Base-by-base conservation (phyloP, 352 stramenopile species). In the Phytophthora fragariae region DNA sequence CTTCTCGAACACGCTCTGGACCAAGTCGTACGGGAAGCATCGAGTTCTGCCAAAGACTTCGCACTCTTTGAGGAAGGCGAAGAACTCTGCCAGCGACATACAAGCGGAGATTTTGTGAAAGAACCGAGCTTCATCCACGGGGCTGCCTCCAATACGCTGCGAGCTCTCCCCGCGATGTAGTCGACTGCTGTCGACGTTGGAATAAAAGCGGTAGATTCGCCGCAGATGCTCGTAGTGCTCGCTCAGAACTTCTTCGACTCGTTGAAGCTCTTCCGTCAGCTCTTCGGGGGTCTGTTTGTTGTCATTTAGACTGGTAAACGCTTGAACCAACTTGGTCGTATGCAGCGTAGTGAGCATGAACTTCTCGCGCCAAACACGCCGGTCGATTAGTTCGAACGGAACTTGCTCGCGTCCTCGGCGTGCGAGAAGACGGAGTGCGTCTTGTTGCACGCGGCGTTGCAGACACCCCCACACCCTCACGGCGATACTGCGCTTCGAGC, bases 1-100 rank as follows among this genome's bases (percentile, higher is more conserved):
- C 50, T 86, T 80, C 52, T 88, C 83, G 41, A 92, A 88, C 1
- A 89, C 75, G 1, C 60, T 66, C 59, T 88, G 75, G 35, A 92
- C 72, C 12, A 88, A 90, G 19, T 76, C 78, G 72, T 92, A 91
- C 8, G 85, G 85, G 54, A 92, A 92, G 14, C 81, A 60, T 27
- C 65, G 72, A 37, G 74, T 57, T 10, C 75, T 79, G 9, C 85
- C 85, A 62, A 91, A 91, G n/a, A 90, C 75, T 29, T 81, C 76
- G 27, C 81, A 91, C 44, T 93, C 86, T 60, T 93, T 92, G 14
- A 93, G 72, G 46, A 93, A 89, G 3, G 75, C 52, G 41, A 86
- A 76, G 65, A 91, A 93, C 62, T 93, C 84, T 12, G 80, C 62
- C 7, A 93, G 70, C 2, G 84, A 92, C 83, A 93, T 92, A 12